phyloP scores from a whole-genome alignment of 306 rosid genomes.

The Hylodesmum podocarpum region DNA sequence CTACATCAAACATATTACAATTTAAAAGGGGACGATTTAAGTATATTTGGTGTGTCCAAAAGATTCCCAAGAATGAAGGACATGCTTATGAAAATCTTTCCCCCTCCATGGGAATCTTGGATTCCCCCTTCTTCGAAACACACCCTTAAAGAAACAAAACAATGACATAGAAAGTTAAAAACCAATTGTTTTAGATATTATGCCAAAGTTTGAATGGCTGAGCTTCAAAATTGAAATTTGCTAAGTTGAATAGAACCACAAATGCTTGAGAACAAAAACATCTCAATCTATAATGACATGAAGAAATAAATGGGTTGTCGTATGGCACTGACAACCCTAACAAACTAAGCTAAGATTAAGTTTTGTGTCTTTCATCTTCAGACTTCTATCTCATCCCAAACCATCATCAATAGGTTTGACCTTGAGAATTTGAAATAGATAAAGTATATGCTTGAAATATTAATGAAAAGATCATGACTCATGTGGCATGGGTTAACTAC shows the following conservation, averaged over 20 bases:
- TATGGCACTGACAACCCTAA: neutral
- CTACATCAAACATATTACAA: slow-evolving; percentile 13
- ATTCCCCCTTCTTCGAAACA: too few relatives aligned
- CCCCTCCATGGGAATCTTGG: too few relatives aligned
- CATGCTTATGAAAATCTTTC: too few relatives aligned
- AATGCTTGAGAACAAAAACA: neutral
- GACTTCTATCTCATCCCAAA: neutral
- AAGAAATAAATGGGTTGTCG: neutral
- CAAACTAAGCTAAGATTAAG: neutral
- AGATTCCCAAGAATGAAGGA: too few relatives aligned
- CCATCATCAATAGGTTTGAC: neutral
- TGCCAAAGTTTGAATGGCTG: neutral
- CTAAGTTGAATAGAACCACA: slow-evolving; percentile 10
- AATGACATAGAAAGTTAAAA: slow-evolving; percentile 13
- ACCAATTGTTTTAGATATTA: neutral
- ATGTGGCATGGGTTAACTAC: neutral
- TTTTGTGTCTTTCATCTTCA: neutral
- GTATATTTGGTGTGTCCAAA: too few relatives aligned
- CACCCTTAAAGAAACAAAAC: slow-evolving; percentile 2
- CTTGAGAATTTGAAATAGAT: neutral
- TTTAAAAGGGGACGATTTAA: too few relatives aligned
- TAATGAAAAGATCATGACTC: neutral
- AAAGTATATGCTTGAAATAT: neutral
- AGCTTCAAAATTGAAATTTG: neutral
- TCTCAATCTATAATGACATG: neutral